Conservation (phyloP, 2,329 filamentous ascomycete genomes). For the Lachnellula subtilissima region DNA sequence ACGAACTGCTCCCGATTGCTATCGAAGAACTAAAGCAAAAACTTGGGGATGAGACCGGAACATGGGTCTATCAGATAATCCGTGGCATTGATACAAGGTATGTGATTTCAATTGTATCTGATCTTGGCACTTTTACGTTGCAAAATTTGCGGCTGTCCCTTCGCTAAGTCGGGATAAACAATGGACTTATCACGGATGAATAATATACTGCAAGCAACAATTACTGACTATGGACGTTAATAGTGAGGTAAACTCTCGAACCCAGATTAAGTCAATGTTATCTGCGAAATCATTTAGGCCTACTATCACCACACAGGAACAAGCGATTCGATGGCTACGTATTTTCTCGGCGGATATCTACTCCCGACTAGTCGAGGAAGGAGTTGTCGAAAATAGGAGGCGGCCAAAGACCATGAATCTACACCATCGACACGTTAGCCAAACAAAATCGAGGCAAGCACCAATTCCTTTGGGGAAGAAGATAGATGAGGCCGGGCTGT, state of each 20-base stretch:
- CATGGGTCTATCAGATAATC: slow-evolving; percentile 80
- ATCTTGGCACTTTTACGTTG: background rate
- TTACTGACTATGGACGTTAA: background rate
- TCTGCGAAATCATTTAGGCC: slow-evolving; percentile 94
- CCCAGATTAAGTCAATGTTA: slow-evolving; percentile 95
- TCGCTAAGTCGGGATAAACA: background rate
- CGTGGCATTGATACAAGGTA: slow-evolving; percentile 68
- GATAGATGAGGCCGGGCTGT: slow-evolving; percentile 67
- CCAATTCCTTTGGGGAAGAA: slow-evolving; percentile 72
- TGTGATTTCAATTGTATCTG: background rate
- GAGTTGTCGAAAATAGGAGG: slow-evolving; percentile 79
- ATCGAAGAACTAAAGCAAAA: slow-evolving; percentile 72
- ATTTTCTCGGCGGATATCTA: slow-evolving; percentile 93
- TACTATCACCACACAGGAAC: slow-evolving; percentile 69
- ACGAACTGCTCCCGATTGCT: slow-evolving; percentile 67
- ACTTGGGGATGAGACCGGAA: slow-evolving; percentile 77
- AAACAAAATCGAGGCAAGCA: slow-evolving; percentile 68
- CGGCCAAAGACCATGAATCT: slow-evolving; percentile 81
- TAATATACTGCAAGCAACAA: too few species aligned
- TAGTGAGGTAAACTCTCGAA: slow-evolving; percentile 84
- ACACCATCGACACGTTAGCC: slow-evolving; percentile 70
- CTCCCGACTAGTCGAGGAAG: slow-evolving; percentile 83
- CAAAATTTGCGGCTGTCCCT: background rate
- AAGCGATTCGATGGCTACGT: slow-evolving; percentile 77
- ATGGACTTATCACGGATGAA: too few species aligned